Percentiles rank a stretch among this genome's conserved stretches.
Conservation (phyloP, 176 grass and related monocot species). For the Cymbopogon citratus region DNA sequence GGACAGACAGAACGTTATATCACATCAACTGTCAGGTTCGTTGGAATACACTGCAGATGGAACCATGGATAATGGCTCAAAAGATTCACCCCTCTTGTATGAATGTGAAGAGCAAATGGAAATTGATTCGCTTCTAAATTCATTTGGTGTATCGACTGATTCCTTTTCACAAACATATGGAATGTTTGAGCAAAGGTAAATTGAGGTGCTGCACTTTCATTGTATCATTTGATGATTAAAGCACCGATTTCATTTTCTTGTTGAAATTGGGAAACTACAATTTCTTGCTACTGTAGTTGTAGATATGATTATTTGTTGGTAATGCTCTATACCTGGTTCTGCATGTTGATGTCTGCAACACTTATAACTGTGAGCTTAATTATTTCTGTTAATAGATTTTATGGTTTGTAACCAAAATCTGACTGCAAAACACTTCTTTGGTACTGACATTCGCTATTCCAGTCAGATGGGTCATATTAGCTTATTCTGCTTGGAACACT, state of each 20-base stretch:
- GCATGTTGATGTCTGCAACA: constrained; percentile 1
- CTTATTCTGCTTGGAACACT: not conserved
- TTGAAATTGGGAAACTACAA: not conserved
- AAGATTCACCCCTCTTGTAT: constrained; percentile 32
- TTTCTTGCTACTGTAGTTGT: too few species aligned
- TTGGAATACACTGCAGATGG: constrained; percentile 22
- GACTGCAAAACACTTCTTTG: not conserved
- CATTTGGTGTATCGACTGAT: constrained; percentile 42
- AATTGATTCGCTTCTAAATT: constrained; percentile 53
- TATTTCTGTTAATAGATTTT: not conserved
- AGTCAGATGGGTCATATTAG: not conserved
- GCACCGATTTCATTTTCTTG: constrained; percentile 1
- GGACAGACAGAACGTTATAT: constrained; percentile 15
- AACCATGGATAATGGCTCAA: constrained; percentile 21
- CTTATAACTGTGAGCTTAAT: not conserved
- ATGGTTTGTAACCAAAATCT: not conserved
- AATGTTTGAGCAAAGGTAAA: constrained; percentile 45
- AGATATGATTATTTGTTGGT: too few species aligned
- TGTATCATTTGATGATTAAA: not conserved
- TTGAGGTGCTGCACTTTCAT: not conserved
- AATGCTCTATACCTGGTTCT: not conserved
- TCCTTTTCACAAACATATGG: constrained; percentile 39
- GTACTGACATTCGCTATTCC: not conserved
- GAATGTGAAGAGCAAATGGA: constrained; percentile 61
- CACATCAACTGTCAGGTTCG: constrained; percentile 31